Percentiles rank a stretch among this genome's conserved stretches.
Conservation (phyloP, 2,329 filamentous ascomycete genomes). For the Coccinonectria pachysandricola region DNA sequence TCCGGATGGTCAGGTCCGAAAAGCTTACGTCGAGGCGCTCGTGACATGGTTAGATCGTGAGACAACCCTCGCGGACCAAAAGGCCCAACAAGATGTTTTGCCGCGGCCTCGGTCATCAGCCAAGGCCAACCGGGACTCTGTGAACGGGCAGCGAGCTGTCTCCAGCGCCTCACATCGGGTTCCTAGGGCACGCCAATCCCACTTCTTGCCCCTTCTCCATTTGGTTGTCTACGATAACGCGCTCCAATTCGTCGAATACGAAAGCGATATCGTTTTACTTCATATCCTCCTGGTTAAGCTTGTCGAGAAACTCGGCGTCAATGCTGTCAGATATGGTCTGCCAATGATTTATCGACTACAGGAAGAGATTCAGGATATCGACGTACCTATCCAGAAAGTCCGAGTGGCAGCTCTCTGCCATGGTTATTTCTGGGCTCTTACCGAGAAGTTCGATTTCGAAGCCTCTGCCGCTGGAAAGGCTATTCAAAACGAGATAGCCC, state of each 20-base stretch:
- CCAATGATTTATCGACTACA: conserved; percentile 86
- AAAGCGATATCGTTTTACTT: conserved; percentile 65
- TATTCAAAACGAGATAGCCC: conserved; percentile 65
- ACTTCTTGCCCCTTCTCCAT: conserved; percentile 74
- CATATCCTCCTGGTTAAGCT: conserved; percentile 68
- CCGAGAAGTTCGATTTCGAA: conserved; percentile 69
- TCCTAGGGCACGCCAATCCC: conserved; percentile 44
- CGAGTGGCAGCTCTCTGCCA: conserved; percentile 76
- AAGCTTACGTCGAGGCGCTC: conserved; percentile 76
- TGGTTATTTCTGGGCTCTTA: conserved; percentile 77
- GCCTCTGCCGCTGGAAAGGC: conserved; percentile 56
- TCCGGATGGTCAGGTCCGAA: conserved; percentile 64
- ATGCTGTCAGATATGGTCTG: conserved; percentile 65
- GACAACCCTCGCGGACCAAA: conserved; percentile 56
- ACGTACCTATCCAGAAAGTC: conserved; percentile 60
- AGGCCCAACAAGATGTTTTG: conserved; percentile 46
- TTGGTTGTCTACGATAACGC: conserved; percentile 84
- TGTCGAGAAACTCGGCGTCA: conserved; percentile 70
- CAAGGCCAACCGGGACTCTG: conserved; percentile 31
- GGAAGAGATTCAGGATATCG: conserved; percentile 63
- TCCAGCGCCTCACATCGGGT: conserved; percentile 58
- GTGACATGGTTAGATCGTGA: conserved; percentile 79
- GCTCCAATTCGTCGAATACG: conserved; percentile 59
- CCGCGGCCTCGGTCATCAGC: conserved; percentile 33
- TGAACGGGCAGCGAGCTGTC: conserved; percentile 49